phyloP scores from a whole-genome alignment of 106 monocot species.

The Allium fistulosum region DNA sequence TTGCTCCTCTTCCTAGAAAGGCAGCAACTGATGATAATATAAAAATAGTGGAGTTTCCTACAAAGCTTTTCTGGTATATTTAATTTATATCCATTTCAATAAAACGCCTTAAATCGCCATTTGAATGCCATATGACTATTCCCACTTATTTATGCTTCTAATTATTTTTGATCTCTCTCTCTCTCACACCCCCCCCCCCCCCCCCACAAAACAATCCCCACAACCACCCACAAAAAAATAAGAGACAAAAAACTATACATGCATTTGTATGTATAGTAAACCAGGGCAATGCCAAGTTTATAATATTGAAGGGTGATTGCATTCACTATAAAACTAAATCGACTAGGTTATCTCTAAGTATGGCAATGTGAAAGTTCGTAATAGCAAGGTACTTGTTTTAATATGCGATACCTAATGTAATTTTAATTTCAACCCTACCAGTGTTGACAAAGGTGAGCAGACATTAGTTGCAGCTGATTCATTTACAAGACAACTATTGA shows the following conservation, averaged over 20 bases:
- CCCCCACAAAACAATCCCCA: no score
- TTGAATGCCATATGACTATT: neutral
- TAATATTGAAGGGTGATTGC: no score
- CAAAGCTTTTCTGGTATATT: conserved; percentile 58
- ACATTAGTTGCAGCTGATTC: conserved; percentile 42
- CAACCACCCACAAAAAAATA: no score
- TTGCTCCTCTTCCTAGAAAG: conserved; percentile 91
- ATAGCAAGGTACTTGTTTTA: no score
- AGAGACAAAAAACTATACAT: no score
- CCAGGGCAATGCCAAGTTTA: no score
- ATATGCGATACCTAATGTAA: conserved; percentile 2
- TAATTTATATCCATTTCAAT: neutral
- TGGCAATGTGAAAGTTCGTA: no score
- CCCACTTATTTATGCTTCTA: neutral
- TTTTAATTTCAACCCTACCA: conserved; percentile 9
- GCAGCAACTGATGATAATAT: conserved; percentile 32
- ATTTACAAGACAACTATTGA: conserved; percentile 60
- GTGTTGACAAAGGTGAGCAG: conserved; percentile 51
- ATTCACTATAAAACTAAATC: no score
- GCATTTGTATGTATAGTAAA: no score
- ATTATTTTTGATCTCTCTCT: neutral
- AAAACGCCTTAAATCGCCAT: neutral
- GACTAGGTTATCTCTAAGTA: no score
- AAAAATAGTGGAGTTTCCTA: conserved; percentile 18
- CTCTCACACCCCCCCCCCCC: no score